phyloP scores from a whole-genome alignment of 2,329 filamentous ascomycete species.

The Taxawa tesnikishii region DNA sequence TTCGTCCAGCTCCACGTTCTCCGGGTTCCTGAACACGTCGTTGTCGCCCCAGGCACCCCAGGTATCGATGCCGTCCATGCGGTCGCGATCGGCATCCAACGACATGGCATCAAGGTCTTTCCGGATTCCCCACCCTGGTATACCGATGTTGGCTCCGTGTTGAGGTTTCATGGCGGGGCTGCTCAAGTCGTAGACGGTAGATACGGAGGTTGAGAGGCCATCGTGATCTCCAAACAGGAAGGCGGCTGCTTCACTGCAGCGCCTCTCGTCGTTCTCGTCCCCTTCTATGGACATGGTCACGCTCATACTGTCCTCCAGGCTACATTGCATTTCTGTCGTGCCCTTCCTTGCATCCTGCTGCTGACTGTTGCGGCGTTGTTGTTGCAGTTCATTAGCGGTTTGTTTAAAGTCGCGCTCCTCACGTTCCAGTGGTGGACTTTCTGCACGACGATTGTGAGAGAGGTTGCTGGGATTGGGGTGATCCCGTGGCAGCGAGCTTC shows the following conservation, averaged over 20 bases:
- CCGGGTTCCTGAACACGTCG: conserved; percentile 60
- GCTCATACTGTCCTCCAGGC: conserved; percentile 17
- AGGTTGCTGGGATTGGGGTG: conserved; percentile 29
- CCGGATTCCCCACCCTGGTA: conserved; percentile 1
- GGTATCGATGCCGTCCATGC: conserved; percentile 15
- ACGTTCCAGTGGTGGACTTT: conserved; percentile 79
- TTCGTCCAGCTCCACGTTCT: conserved; percentile 85
- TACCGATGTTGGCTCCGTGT: conserved; percentile 6
- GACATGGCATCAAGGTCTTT: conserved; percentile 10
- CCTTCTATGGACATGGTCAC: conserved; percentile 22
- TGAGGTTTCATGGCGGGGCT: conserved; percentile 33
- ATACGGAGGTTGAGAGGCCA: conserved; percentile 35
- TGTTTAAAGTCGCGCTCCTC: conserved; percentile 96
- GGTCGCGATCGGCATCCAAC: conserved; percentile 13
- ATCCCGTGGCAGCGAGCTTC: conserved; percentile 22
- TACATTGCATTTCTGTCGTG: conserved; percentile 17
- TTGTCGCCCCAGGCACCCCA: conserved; percentile 17
- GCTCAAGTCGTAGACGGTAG: conserved; percentile 27
- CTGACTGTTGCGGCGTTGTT: conserved; percentile 28
- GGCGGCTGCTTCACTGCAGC: conserved; percentile 37
- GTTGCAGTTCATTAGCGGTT: conserved; percentile 74
- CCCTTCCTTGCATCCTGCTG: no score
- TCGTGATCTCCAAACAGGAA: conserved; percentile 35
- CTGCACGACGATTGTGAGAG: conserved; percentile 54
- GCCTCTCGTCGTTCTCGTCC: conserved; percentile 33